Percentiles rank a stretch among this genome's conserved stretches.
These are phyloP conservation scores for Nadsonia fulvescens DNA, from an alignment of 805 yeast species.

Conservation along the genomic window DNA sequence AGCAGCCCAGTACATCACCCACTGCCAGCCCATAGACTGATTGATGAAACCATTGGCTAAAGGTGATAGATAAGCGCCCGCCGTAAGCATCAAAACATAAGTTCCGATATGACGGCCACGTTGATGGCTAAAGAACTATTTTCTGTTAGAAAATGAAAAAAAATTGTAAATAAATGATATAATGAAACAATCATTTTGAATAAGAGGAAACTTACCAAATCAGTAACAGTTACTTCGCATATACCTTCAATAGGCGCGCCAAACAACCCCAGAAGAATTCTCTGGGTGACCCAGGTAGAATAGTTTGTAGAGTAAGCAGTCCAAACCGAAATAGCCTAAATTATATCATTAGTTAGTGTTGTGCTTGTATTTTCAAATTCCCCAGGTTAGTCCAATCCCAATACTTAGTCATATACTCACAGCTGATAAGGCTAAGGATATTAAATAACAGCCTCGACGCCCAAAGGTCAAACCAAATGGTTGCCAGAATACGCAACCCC, in stretches of 20 bases:
- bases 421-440: conserved; percentile 22
- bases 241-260: conserved; percentile 73
- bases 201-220: no score
- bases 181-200: no score
- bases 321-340: conserved; percentile 26
- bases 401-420: no score
- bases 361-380: no score
- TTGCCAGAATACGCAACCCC: conserved; percentile 32
- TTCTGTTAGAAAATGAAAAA: no score
- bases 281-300: conserved; percentile 23
- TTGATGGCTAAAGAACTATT: conserved; percentile 62
- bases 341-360: no score
- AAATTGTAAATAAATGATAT: no score
- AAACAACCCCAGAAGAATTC: conserved; percentile 30
- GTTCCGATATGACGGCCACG: conserved; percentile 53
- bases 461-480: conserved; percentile 34
- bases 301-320: conserved; percentile 22
- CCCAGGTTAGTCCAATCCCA: no score
- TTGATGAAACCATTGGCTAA: conserved; percentile 60
- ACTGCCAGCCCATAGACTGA: conserved; percentile 42
- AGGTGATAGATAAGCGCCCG: conserved; percentile 69
- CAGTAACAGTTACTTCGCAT: conserved; percentile 44
- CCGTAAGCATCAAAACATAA: conserved; percentile 56
- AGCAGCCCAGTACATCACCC: conserved; percentile 59
- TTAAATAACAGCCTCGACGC: conserved; percentile 26